Base-by-base conservation (phyloP, 345 rosid species). In the Hibiscus tridactylites region DNA sequence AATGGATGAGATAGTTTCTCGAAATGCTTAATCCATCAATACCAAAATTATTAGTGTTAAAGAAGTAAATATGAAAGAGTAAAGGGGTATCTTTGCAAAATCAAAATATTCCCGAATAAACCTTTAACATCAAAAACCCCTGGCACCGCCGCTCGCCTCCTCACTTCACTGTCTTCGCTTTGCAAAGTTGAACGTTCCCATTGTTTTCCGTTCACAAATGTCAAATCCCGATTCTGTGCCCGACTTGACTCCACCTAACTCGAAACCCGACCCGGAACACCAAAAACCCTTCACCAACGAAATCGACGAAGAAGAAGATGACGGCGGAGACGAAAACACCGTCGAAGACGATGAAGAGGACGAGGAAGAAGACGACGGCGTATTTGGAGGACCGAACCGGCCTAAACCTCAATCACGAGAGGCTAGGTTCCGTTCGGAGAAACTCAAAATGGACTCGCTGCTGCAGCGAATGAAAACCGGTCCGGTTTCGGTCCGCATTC, bases 401-500 rank as follows among this genome's bases (percentile, higher is more conserved):
- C 77, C 73, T 53, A 75, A 72, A 54, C 72, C 73, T 26, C 74
- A 47, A 42, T 61, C 78, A 28, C 77, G 77, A 26, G 85, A 73
- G 73, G 79, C 59, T n/a, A 71, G 75, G 62, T 50, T 73, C 70
- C 79, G 78, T 35, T 73, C 42, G 60, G 83, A 77, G 17, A 77
- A 69, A 73, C 50, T 70, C 63, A 86, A 83, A 77, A 79, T 85
- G 70, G 85, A 83, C 64, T 83, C 77, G 37, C 79, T 95, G 1
- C 76, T 85, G 68, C 85, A 75, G 50, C 76, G 89, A 28, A 81
- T 92, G 76, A 72, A 81, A 61, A 71, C 73, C 39, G 96, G 83
- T 37, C 65, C 75, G 5, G 84, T 95, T 49, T 85, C 92, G 12
- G 78, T 92, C 37, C 92, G 98, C 21, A 96, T 92, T 46, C 97